Percentiles rank a stretch among this genome's conserved stretches.
phyloP scores from a whole-genome alignment of 148 eudicot genomes.

The Rhododendron williamsianum region DNA sequence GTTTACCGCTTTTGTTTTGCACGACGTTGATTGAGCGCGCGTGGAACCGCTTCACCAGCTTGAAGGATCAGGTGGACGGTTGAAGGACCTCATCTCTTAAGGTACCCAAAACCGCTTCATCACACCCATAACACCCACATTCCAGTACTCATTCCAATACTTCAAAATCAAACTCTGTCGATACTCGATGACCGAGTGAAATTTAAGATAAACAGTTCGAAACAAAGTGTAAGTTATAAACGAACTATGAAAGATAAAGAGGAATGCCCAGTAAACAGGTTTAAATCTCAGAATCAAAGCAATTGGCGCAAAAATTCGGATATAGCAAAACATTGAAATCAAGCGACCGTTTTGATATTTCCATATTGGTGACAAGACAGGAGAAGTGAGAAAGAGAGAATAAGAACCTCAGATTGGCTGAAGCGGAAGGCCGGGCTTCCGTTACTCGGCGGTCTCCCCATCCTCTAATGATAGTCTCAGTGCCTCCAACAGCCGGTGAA shows the following conservation, averaged over 20 bases:
- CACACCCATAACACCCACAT: no score
- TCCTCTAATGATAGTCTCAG: not conserved
- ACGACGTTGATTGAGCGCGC: no score
- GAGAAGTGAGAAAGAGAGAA: not conserved
- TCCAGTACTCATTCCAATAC: no score
- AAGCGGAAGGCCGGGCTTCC: constrained; percentile 87
- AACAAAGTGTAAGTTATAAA: not conserved
- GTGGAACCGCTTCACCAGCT: no score
- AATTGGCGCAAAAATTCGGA: not conserved
- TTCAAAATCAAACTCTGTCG: no score
- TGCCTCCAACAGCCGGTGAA: not conserved
- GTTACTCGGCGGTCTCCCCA: constrained; percentile 85
- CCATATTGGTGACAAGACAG: not conserved
- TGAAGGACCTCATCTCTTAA: no score
- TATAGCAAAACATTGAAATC: not conserved
- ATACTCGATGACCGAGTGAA: no score
- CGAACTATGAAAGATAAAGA: not conserved
- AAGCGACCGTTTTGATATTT: not conserved
- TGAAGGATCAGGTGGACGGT: no score
- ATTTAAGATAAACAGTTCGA: no score
- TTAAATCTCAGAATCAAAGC: not conserved
- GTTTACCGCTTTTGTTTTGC: no score
- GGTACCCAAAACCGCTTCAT: no score
- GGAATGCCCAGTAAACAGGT: not conserved
- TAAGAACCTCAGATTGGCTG: constrained; percentile 47